Base-by-base conservation (phyloP, 495 filamentous ascomycete genomes). In the Immersiella caudata region DNA sequence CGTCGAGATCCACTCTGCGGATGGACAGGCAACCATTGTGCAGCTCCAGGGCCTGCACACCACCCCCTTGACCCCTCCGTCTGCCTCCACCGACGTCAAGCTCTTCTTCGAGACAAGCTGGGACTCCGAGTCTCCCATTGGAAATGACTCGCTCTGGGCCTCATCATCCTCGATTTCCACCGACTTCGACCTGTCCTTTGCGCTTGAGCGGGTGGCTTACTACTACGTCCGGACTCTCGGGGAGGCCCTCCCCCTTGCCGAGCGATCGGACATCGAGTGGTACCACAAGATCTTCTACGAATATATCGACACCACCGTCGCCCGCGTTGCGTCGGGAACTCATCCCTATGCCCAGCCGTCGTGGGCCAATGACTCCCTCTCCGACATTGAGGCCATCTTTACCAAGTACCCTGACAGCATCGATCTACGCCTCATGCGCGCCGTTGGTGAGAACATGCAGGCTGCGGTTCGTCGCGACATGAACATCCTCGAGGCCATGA, bases 401-500 rank as follows among this genome's bases (percentile, higher is more conserved):
- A 60, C 54, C 57, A 29, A 55, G 20, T 64, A 67, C 36, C 35
- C 29, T 3, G 61, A 65, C 57, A 62, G 51, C 12, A 67, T 68
- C 18, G 66, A 71, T 36, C 24, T 70, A 12, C 56, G 46, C 21
- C 51, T 74, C 36, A 26, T 71, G 20, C 60, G 55, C 8, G 64
- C 71, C 0, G 72, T 77, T 1, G 76, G 83, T 4, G 74, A 83
- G 21, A 79, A 72, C 24, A 29, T 86, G 0, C 36, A 72, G 0
- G 54, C 73, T 3, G 70, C 60, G 12, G 35, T 67, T 4, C 63
- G 66, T 0, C 40, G 49, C 24, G 65, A 84, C 36, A 73, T 61
- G 16, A 76, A 70, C 1, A 74, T 82, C 14, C 69, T 85, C 1
- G 80, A 86, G 60, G 70, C 71, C 55, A 77, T 85, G 71, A 71